Evolutionary conservation across 148 eudicot species (phyloP).

Genomic region (Linanthus parryae): DNA sequence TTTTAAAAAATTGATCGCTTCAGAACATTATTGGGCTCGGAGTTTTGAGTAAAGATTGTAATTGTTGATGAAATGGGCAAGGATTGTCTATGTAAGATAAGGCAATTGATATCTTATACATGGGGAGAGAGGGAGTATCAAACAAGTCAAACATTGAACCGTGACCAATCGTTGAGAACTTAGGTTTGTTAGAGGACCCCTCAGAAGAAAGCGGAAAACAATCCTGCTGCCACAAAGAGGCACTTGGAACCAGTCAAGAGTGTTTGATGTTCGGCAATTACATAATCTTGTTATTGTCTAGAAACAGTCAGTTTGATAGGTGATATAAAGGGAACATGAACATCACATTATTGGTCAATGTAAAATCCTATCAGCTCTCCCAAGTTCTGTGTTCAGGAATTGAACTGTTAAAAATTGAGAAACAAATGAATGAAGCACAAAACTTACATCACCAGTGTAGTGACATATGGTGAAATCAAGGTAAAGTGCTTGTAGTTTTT

Average conservation of each 20-base stretch:
- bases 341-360: neutral
- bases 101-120: too few relatives aligned
- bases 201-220: conserved; percentile 72
- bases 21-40: conserved; percentile 93
- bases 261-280: conserved; percentile 91
- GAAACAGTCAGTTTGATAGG: conserved; percentile 88
- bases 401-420: conserved; percentile 1
- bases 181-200: conserved; percentile 91
- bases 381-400: too few relatives aligned
- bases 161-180: conserved; percentile 95
- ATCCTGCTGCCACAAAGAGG: conserved; percentile 66
- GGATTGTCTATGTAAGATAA: too few relatives aligned
- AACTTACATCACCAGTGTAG: conserved; percentile 98
- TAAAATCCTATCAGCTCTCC: neutral
- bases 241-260: conserved; percentile 74
- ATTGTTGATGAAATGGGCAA: conserved; percentile 79
- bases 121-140: too few relatives aligned
- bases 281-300: conserved; percentile 98
- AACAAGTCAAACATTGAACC: conserved; percentile 80
- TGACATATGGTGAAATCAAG: conserved; percentile 90
- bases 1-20: conserved; percentile 95
- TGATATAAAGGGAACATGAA: conserved; percentile 54
- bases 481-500: conserved; percentile 77
- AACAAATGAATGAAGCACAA: neutral
- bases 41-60: conserved; percentile 86